Conservation (phyloP, 2,329 filamentous ascomycete species). For the Botrytis medusae region DNA sequence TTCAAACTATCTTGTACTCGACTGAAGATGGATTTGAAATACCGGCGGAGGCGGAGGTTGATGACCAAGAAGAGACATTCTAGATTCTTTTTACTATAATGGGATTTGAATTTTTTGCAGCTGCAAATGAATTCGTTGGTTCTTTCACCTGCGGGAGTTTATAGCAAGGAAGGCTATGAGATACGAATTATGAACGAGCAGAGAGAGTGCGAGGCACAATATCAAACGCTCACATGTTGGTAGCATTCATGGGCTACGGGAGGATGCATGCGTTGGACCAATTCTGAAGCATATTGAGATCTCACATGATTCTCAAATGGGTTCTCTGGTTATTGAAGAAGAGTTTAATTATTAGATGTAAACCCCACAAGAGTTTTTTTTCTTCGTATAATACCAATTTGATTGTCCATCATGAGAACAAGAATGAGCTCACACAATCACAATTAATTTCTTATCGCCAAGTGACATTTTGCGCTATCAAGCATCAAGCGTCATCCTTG, state of each 20-base stretch:
- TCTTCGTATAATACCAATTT: conserved; percentile 18
- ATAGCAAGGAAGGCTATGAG: conserved; percentile 27
- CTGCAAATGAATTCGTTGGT: conserved; percentile 26
- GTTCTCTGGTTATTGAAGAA: conserved; percentile 12
- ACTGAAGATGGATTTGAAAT: conserved; percentile 94
- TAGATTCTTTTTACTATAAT: conserved; percentile 41
- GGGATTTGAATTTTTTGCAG: conserved; percentile 24
- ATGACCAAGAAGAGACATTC: conserved; percentile 80
- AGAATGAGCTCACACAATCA: not conserved
- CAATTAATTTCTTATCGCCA: conserved; percentile 18
- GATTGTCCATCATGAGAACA: conserved; percentile 10
- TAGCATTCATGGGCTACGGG: conserved; percentile 15
- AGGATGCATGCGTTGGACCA: conserved; percentile 12
- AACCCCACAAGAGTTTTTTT: conserved; percentile 1
- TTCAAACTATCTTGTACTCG: conserved; percentile 95
- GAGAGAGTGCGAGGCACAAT: conserved; percentile 19
- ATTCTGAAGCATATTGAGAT: conserved; percentile 20
- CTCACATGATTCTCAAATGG: conserved; percentile 18
- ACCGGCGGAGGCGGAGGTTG: conserved; percentile 65
- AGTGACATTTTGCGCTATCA: conserved; percentile 17
- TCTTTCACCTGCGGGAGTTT: conserved; percentile 34
- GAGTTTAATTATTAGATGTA: conserved; percentile 20
- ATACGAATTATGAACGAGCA: conserved; percentile 31
- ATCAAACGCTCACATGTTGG: conserved; percentile 22
- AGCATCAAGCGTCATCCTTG: conserved; percentile 18